phyloP scores from a whole-genome alignment of 2,329 filamentous ascomycete species.

The Huntiella omanensis region DNA sequence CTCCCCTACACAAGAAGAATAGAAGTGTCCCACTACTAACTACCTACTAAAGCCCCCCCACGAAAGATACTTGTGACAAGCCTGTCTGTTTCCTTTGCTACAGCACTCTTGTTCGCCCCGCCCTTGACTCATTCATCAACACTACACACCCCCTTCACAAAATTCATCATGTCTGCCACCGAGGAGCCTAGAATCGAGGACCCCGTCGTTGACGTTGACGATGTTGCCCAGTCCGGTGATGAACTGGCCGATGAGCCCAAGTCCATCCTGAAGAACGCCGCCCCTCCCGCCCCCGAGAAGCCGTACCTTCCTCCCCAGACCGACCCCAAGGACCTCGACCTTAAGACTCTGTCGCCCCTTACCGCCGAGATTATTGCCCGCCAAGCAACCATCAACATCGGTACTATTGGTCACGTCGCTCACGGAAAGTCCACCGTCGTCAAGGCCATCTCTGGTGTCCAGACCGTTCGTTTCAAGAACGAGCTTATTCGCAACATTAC shows the following conservation, averaged over 20 bases:
- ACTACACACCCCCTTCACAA: slow-evolving; percentile 2
- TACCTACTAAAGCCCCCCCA: background rate
- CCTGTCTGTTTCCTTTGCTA: slow-evolving; percentile 1
- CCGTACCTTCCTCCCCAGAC: slow-evolving; percentile 64
- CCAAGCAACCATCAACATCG: slow-evolving; percentile 98
- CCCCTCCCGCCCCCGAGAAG: slow-evolving; percentile 31
- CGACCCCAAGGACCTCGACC: slow-evolving; percentile 73
- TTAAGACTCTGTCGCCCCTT: slow-evolving; percentile 61
- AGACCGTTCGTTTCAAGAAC: slow-evolving; percentile 99
- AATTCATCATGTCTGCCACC: slow-evolving; percentile 31
- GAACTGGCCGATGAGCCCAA: slow-evolving; percentile 44
- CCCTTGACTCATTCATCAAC: slow-evolving; percentile 10
- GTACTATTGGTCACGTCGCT: slow-evolving; percentile 94
- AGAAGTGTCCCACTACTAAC: background rate
- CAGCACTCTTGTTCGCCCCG: slow-evolving; percentile 3
- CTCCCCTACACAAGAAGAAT: background rate
- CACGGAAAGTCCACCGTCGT: slow-evolving; percentile 98
- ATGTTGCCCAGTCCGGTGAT: slow-evolving; percentile 38
- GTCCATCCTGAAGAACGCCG: slow-evolving; percentile 58
- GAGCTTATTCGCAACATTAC: slow-evolving; percentile 98
- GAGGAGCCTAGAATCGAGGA: slow-evolving; percentile 48
- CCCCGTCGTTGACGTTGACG: slow-evolving; percentile 27
- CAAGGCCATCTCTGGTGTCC: slow-evolving; percentile 96
- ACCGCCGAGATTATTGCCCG: slow-evolving; percentile 94
- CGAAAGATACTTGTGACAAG: slow-evolving; percentile 1